phyloP scores from a whole-genome alignment of 495 filamentous ascomycete species.

The Tuber indicum region DNA sequence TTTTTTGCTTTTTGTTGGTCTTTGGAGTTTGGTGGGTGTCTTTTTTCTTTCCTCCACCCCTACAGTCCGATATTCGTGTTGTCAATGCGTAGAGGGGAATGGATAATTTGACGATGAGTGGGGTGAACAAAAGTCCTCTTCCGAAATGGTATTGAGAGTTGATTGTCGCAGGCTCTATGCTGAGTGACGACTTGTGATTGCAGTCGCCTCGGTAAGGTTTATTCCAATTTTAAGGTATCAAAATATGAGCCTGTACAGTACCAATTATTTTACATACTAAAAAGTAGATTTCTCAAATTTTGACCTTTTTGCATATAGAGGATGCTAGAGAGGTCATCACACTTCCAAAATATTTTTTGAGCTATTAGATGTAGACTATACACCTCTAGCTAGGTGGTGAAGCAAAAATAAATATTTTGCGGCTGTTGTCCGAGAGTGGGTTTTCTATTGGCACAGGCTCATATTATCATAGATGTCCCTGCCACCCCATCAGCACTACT shows the following conservation, averaged over 20 bases:
- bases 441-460: too few relatives aligned
- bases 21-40: constrained; percentile 1
- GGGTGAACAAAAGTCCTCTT: background rate
- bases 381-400: too few relatives aligned
- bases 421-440: too few relatives aligned
- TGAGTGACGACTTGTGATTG: background rate
- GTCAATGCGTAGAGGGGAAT: background rate
- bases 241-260: too few relatives aligned
- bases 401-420: too few relatives aligned
- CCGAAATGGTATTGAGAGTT: background rate
- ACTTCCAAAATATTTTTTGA: too few relatives aligned
- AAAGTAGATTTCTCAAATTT: too few relatives aligned
- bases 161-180: background rate
- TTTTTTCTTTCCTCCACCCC: background rate
- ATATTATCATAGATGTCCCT: background rate
- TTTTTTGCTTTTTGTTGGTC: constrained; percentile 3
- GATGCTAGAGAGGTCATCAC: too few relatives aligned
- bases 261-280: too few relatives aligned
- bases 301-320: too few relatives aligned
- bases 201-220: background rate
- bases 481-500: too few relatives aligned
- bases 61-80: constrained; percentile 10
- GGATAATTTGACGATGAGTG: background rate
- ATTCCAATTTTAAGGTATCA: background rate
- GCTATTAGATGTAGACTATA: too few relatives aligned